phyloP scores from a whole-genome alignment of 2,329 filamentous ascomycete genomes.

The Mycosphaerella sp. region DNA sequence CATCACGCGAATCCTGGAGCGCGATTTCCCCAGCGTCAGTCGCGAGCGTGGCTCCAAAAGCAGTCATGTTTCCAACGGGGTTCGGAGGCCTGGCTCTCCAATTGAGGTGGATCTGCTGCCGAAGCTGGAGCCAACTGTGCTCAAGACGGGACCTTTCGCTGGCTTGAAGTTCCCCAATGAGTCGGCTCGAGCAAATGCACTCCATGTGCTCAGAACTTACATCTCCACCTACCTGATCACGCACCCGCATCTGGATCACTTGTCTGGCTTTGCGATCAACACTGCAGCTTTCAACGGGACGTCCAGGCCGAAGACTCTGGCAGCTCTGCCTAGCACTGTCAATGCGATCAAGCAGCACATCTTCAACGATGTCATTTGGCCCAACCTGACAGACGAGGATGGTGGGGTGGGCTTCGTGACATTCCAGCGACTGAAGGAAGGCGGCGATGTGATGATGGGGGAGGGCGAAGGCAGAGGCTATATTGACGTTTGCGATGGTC shows the following conservation, averaged over 20 bases:
- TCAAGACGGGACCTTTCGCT: slow-evolving; percentile 65
- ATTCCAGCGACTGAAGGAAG: slow-evolving; percentile 81
- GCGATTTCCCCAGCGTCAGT: slow-evolving; percentile 44
- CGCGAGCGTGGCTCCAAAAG: slow-evolving; percentile 17
- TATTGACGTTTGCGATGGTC: slow-evolving; percentile 76
- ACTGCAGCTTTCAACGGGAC: slow-evolving; percentile 78
- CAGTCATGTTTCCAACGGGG: slow-evolving; percentile 9
- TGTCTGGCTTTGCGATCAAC: slow-evolving; percentile 87
- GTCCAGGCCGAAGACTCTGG: slow-evolving; percentile 72
- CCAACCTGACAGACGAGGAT: slow-evolving; percentile 92
- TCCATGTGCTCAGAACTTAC: slow-evolving; percentile 69
- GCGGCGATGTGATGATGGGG: slow-evolving; percentile 76
- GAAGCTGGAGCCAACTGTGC: slow-evolving; percentile 45
- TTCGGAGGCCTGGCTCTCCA: slow-evolving; percentile 13
- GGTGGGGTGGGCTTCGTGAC: slow-evolving; percentile 88
- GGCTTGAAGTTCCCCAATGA: slow-evolving; percentile 65
- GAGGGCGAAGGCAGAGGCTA: slow-evolving; percentile 77
- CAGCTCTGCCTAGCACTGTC: slow-evolving; percentile 82
- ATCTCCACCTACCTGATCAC: slow-evolving; percentile 89
- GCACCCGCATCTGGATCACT: slow-evolving; percentile 94
- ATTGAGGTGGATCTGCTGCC: slow-evolving; percentile 17
- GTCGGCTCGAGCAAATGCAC: slow-evolving; percentile 69
- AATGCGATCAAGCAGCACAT: slow-evolving; percentile 87
- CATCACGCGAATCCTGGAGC: slow-evolving; percentile 71
- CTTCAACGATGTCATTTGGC: slow-evolving; percentile 98